Evolutionary conservation across 2,329 filamentous ascomycete species (phyloP), one percentile per base, ranked within the genome.

Genomic region (Camptophora hylomeconis): DNA sequence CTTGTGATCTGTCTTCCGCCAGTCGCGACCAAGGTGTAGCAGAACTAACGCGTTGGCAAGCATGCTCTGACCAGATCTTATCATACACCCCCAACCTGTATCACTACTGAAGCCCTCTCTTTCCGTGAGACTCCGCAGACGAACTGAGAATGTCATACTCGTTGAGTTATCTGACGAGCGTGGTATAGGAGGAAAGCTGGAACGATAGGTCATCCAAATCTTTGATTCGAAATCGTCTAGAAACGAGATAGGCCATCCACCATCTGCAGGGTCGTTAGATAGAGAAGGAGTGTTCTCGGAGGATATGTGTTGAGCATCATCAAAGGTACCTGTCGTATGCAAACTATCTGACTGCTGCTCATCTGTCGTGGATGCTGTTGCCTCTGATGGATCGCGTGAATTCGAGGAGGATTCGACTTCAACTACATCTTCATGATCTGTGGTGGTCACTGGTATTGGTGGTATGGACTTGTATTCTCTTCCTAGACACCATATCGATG

Each of bases 11-110:
- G 13, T 33, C 30, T 24, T 30, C 12, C 42, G 35, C 42, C 42
- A 45, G 11, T 43, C 79, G 67, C 89, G 73, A 12, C 89, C 87
- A 13, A 94, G 59, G 20, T 69, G 64, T 26, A 86, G 59, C 31
- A 80, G 67, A 11, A 72, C 58, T 45, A 95, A 63, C 2, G 87
- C 69, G 54, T 95, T 98, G 24, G 87, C 87, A 22, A 98, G 63
- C 15, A 98, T 65, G 47, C 82, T 87, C 59, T 98, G 89, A 3
- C 89, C 89, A 5, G 87, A 94, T 35, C 89, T 68, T 45, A 98
- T 95, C 89, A 98, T 98, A 50, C 89, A 98, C 0, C 89, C 89
- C 84, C 92, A 98, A 28, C 89, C 89, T 7, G 82, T 86, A 52
- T 98, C 89, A 2, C 83, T 87, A 7, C 82, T 80, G 55, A 95